These are phyloP conservation scores for Hericium coralloides DNA, from an alignment of 768 basidiomycete species.

Conservation along the genomic window DNA sequence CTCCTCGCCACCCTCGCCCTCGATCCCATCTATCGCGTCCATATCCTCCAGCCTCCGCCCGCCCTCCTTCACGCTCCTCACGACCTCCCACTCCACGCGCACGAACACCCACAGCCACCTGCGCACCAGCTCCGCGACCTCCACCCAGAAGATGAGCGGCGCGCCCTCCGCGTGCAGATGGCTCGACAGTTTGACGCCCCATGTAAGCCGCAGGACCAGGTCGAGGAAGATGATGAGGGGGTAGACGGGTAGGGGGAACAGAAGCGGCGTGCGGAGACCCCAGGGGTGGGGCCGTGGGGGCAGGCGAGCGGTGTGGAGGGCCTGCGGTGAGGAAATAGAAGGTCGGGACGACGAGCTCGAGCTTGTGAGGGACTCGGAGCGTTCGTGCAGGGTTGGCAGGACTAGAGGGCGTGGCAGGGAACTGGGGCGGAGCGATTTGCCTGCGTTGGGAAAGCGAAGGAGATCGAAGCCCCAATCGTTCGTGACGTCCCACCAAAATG, in stretches of 20 bases:
- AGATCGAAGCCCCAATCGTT: constrained; percentile 95
- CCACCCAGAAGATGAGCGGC: constrained; percentile 79
- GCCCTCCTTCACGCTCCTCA: constrained; percentile 5
- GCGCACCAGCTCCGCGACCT: constrained; percentile 80
- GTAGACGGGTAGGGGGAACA: constrained; percentile 79
- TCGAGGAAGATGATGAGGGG: constrained; percentile 77
- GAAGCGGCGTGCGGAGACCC: constrained; percentile 66
- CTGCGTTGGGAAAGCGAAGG: constrained; percentile 28
- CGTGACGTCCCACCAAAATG: constrained; percentile 99
- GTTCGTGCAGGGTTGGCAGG: constrained; percentile 39
- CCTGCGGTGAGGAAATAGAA: not conserved
- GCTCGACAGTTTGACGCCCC: constrained; percentile 85
- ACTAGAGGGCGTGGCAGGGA: constrained; percentile 35
- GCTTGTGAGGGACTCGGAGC: constrained; percentile 13
- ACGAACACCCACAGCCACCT: constrained; percentile 99
- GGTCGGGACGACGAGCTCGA: constrained; percentile 2
- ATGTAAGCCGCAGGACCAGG: constrained; percentile 83
- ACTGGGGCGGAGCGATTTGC: constrained; percentile 16
- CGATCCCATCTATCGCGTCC: not conserved
- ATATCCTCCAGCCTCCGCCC: not conserved
- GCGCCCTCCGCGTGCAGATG: constrained; percentile 67
- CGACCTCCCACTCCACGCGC: constrained; percentile 91
- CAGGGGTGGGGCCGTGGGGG: constrained; percentile 38
- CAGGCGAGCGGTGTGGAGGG: not conserved
- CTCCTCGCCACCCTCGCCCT: not conserved